Evolutionary conservation across 345 rosid species (phyloP).

Genomic region (Pistacia integerrima): DNA sequence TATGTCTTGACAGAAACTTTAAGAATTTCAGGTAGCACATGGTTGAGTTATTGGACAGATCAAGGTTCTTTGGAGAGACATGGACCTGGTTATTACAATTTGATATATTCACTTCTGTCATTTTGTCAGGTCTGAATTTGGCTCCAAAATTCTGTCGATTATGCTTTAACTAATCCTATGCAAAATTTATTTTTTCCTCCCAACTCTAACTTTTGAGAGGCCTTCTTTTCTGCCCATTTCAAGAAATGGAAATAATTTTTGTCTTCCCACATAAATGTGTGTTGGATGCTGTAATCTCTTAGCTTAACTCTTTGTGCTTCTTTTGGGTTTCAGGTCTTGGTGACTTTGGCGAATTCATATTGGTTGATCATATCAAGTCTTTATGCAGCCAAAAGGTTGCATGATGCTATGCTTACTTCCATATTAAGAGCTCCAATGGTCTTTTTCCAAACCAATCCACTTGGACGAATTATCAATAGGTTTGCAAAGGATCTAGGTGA

Average conservation of each 20-base stretch:
- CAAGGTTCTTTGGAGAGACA: slow-evolving; percentile 51
- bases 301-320: not conserved
- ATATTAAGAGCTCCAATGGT: slow-evolving; percentile 97
- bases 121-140: slow-evolving; percentile 74
- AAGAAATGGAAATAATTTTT: not conserved
- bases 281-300: not conserved
- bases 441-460: slow-evolving; percentile 95
- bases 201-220: not conserved
- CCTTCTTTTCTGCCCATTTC: not conserved
- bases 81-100: slow-evolving; percentile 77
- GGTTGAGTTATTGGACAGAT: slow-evolving; percentile 98
- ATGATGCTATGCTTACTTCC: slow-evolving; percentile 88
- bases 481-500: slow-evolving; percentile 98
- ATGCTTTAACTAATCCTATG: not conserved
- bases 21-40: slow-evolving; percentile 90
- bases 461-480: slow-evolving; percentile 92
- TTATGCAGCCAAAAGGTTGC: slow-evolving; percentile 86
- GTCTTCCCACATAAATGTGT: not conserved
- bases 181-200: not conserved
- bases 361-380: slow-evolving; percentile 90
- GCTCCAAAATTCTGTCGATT: not conserved
- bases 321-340: slow-evolving; percentile 62
- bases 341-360: slow-evolving; percentile 79
- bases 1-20: slow-evolving; percentile 76
- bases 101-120: slow-evolving; percentile 68